phyloP scores from a whole-genome alignment of 1,139 yeast species.

The Suhomyces atakaporum region DNA sequence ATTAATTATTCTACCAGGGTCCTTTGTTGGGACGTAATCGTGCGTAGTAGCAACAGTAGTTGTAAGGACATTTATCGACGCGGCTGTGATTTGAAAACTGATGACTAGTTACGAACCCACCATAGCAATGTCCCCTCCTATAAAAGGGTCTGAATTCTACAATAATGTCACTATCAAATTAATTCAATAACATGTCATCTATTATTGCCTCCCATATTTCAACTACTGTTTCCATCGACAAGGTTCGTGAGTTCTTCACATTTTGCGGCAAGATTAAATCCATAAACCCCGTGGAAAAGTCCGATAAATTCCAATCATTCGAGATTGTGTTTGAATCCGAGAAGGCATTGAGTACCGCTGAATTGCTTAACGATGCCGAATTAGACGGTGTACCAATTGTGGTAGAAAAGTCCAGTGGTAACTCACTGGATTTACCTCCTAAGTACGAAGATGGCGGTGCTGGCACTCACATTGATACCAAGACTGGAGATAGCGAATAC shows the following conservation, averaged over 20 bases:
- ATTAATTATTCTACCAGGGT: too few relatives aligned
- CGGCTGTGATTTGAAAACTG: too few relatives aligned
- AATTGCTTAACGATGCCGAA: constrained; percentile 72
- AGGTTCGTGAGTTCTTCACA: constrained; percentile 68
- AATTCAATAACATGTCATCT: constrained; percentile 31
- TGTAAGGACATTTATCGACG: too few relatives aligned
- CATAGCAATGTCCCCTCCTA: neutral
- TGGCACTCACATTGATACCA: constrained; percentile 24
- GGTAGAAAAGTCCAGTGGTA: constrained; percentile 40
- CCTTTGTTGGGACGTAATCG: too few relatives aligned
- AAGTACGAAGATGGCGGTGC: constrained; percentile 12
- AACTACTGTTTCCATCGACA: constrained; percentile 50
- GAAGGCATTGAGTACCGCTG: constrained; percentile 73
- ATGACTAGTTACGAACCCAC: constrained; percentile 1
- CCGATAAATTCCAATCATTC: constrained; percentile 37
- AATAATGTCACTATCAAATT: too few relatives aligned
- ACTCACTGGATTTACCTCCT: constrained; percentile 21
- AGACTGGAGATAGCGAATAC: constrained; percentile 35
- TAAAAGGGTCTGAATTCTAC: too few relatives aligned
- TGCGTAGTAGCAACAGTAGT: too few relatives aligned
- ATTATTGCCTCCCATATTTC: constrained; percentile 66
- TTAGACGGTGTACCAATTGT: constrained; percentile 58
- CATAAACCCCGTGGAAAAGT: constrained; percentile 36
- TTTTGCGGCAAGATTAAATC: constrained; percentile 71
- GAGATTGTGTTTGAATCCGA: constrained; percentile 57